Evolutionary conservation across 192 early-diverging fungal genomes (phyloP).

Genomic region (Fimicolochytrium jonesii): DNA sequence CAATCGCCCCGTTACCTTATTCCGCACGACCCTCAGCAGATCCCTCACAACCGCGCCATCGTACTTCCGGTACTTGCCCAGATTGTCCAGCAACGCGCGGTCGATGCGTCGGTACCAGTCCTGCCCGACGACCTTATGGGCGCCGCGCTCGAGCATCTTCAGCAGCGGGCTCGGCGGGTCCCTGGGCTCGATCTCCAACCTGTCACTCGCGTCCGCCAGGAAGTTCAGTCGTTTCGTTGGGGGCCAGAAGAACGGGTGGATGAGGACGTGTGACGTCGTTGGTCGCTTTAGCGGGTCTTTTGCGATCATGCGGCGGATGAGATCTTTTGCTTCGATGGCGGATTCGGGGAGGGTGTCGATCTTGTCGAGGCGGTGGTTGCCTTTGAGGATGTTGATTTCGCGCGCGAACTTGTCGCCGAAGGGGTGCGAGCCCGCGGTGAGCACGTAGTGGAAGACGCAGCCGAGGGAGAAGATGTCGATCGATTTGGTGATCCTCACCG

Average conservation of each 20-base stretch:
- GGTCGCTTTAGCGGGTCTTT: conserved; percentile 71
- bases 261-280: conserved; percentile 66
- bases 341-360: conserved; percentile 69
- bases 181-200: conserved; percentile 83
- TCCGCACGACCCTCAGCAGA: conserved; percentile 83
- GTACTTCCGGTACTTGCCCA: conserved; percentile 93
- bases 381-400: conserved; percentile 85
- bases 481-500: conserved; percentile 65
- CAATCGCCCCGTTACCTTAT: conserved; percentile 75
- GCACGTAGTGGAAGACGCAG: conserved; percentile 92
- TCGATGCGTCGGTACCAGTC: conserved; percentile 80
- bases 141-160: conserved; percentile 59
- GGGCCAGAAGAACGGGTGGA: conserved; percentile 96
- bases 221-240: conserved; percentile 78
- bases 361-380: conserved; percentile 64
- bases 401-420: conserved; percentile 89
- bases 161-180: conserved; percentile 65
- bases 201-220: conserved; percentile 91
- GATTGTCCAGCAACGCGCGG: conserved; percentile 64
- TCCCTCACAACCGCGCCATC: conserved; percentile 79
- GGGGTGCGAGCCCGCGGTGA: conserved; percentile 87
- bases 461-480: conserved; percentile 97
- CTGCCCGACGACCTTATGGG: conserved; percentile 54
- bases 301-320: conserved; percentile 87
- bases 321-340: conserved; percentile 80